Evolutionary conservation across 495 filamentous ascomycete species (phyloP), one percentile per base, ranked within the genome.

Genomic region (Aspergillus wentii): DNA sequence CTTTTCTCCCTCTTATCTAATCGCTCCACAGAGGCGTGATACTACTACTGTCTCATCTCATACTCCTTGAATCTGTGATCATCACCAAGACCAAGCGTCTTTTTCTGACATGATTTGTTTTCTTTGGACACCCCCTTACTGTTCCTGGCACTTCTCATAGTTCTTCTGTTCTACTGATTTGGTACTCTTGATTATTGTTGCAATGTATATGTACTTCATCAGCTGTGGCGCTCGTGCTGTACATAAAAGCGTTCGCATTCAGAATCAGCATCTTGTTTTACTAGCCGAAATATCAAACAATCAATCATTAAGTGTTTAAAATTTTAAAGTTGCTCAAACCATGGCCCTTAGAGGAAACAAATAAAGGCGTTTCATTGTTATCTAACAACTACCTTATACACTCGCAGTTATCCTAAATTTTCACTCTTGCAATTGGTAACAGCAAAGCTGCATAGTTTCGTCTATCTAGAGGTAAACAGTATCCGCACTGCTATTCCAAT

Each of bases 141-240:
- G 48, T 44, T 50, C 51, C 52, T 44, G 45, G 40, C 43, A 41
- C 33, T 34, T 35, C 33, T 34, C 34, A 50, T 54, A 43, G 44
- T 51, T 31, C 22, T 25, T 10, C 10, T 25, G 22, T 47, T 28
- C 31, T 40, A 52, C 49, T 33, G 33, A 50, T 41, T 29, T 41
- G 42, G 41, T 26, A 41, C 43, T 33, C 31, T 17, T 38, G 38
- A 40, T 32, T 21, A 47, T 46, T 43, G 40, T 33, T 51, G 48
- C 56, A 54, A 57, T 64, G 56, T 62, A 64, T 47, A 59, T 59
- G 55, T 54, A 55, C 38, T 29, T 38, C 28, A 37, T 44, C 21
- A 32, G 39, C n/a, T 38, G 37, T 47, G 49, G 54, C 52, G 45
- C 46, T 52, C 43, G 47, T 52, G 52, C 53, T 63, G 57, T 68